phyloP scores from a whole-genome alignment of 75 land plant genomes.

The Pinus tabuliformis region DNA sequence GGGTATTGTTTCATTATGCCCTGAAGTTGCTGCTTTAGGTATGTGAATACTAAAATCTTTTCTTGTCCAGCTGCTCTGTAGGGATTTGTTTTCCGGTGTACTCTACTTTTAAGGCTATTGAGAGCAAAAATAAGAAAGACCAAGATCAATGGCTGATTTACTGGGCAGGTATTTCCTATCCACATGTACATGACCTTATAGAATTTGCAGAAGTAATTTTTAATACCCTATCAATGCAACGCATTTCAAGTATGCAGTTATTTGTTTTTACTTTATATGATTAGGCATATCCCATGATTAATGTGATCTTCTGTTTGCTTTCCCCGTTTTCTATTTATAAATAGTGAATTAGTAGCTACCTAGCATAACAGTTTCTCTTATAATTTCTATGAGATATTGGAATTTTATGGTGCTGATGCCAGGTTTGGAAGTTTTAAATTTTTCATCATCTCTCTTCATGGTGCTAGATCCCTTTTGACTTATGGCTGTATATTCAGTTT shows the following conservation, averaged over 20 bases:
- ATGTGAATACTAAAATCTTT: not conserved
- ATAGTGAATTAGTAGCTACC: not conserved
- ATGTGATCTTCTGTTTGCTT: not conserved
- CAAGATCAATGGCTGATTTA: slow-evolving; percentile 76
- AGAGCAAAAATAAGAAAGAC: slow-evolving; percentile 49
- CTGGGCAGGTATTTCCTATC: slow-evolving; percentile 64
- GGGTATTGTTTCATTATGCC: not conserved
- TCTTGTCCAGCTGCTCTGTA: slow-evolving; percentile 56
- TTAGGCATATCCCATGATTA: not conserved
- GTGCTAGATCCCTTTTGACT: no score
- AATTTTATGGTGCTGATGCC: not conserved
- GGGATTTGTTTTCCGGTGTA: slow-evolving; percentile 78
- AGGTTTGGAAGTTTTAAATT: not conserved
- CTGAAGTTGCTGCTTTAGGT: not conserved
- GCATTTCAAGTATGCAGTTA: not conserved
- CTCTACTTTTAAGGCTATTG: slow-evolving; percentile 85
- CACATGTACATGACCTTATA: not conserved
- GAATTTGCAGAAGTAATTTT: not conserved
- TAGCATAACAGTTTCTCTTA: not conserved
- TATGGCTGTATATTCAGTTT: no score
- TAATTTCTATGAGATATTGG: not conserved
- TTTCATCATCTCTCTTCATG: not conserved
- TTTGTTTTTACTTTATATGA: not conserved
- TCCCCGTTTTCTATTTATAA: not conserved
- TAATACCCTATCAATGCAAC: not conserved